These are phyloP conservation scores for Clavispora santaluciae DNA, from an alignment of 805 yeast genomes.

Conservation along the genomic window DNA sequence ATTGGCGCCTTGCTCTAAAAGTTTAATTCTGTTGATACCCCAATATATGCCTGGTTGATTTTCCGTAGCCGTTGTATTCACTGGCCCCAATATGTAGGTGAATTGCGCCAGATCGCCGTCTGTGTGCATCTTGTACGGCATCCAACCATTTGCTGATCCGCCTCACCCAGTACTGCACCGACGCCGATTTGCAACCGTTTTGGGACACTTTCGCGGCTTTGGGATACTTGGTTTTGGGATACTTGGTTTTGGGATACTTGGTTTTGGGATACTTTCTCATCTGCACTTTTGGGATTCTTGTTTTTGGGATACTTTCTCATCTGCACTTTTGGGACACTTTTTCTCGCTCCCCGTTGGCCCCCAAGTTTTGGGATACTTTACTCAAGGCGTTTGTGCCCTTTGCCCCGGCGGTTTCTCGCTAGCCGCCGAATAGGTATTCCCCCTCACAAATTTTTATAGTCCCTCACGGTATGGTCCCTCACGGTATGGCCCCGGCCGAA, in stretches of 20 bases:
- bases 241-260: background rate
- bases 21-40: constrained; percentile 2
- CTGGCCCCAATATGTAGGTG: too few relatives aligned
- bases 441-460: too few relatives aligned
- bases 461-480: too few relatives aligned
- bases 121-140: too few relatives aligned
- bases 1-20: constrained; percentile 29
- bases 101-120: too few relatives aligned
- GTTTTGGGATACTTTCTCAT: background rate
- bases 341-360: background rate
- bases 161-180: too few relatives aligned
- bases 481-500: too few relatives aligned
- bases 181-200: background rate
- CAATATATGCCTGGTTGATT: background rate
- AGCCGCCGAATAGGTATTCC: too few relatives aligned
- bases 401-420: background rate
- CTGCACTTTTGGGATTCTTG: background rate
- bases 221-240: background rate
- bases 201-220: constrained; percentile 3
- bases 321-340: constrained; percentile 6
- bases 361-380: constrained; percentile 5
- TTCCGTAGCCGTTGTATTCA: background rate
- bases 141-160: too few relatives aligned
- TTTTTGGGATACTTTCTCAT: background rate
- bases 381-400: background rate